Conservation (phyloP, 2,329 filamentous ascomycete species). For the Paramyrothecium roridum region DNA sequence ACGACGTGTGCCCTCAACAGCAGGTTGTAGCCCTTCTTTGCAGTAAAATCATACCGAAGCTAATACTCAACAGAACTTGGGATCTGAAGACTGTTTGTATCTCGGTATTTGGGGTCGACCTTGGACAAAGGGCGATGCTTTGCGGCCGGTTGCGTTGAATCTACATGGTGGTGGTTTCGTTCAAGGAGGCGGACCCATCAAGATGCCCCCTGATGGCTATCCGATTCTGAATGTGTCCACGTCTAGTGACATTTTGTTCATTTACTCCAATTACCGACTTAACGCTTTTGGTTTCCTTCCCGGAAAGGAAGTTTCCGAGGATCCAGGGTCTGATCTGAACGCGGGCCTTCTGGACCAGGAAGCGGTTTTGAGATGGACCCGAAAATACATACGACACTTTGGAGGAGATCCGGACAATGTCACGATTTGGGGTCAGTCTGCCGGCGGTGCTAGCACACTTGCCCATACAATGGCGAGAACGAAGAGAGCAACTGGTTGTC, state of each 20-base stretch:
- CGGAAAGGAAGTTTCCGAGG: not conserved
- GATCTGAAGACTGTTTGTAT: constrained; percentile 2
- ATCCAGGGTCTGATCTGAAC: not conserved
- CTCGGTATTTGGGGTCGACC: not conserved
- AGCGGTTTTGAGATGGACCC: not conserved
- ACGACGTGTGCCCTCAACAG: not conserved
- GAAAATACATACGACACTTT: not conserved
- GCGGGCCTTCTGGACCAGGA: not conserved
- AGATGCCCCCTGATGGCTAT: not conserved
- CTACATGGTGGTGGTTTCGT: not conserved
- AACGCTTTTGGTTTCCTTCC: constrained; percentile 1
- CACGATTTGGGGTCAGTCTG: not conserved
- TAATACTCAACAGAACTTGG: not conserved
- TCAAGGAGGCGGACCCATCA: not conserved
- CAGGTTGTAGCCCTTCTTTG: not conserved
- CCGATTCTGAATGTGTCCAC: not conserved
- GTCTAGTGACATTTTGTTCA: not conserved
- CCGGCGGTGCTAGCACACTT: not conserved
- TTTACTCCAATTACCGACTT: not conserved
- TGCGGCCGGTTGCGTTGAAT: not conserved
- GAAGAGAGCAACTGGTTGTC: not conserved
- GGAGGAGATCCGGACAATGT: not conserved
- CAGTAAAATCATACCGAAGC: too few relatives aligned
- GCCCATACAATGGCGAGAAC: not conserved
- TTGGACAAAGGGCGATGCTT: not conserved